phyloP scores from a whole-genome alignment of 208 protist genomes.

The Endotrypanum monterogeii region DNA sequence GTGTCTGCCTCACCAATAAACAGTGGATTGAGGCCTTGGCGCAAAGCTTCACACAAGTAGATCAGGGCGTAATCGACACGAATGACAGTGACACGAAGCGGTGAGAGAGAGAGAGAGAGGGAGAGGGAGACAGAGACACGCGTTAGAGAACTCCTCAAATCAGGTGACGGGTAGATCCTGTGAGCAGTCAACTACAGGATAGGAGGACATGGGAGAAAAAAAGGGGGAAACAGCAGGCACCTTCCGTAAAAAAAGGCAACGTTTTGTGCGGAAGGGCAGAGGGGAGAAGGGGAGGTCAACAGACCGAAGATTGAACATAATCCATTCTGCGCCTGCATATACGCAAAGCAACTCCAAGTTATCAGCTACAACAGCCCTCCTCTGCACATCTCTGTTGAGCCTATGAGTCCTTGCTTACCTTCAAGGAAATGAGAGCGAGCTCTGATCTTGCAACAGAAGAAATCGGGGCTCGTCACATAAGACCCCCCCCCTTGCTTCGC shows the following conservation, averaged over 20 bases:
- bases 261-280: not conserved
- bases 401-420: not conserved
- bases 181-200: no score
- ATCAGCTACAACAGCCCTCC: not conserved
- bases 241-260: not conserved
- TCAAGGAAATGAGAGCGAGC: not conserved
- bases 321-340: not conserved
- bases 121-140: not conserved
- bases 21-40: not conserved
- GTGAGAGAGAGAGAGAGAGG: not conserved
- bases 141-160: no score
- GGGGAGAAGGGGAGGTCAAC: no score
- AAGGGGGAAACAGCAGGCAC: no score
- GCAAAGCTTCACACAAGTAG: not conserved
- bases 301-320: not conserved
- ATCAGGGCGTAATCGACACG: no score
- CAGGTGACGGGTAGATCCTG: no score
- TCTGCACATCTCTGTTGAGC: not conserved
- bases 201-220: no score
- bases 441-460: not conserved
- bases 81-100: no score
- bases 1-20: no score
- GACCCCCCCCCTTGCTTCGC: not conserved
- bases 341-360: not conserved
- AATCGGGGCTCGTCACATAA: no score